These are phyloP conservation scores for Intubia oerlemansii DNA, from an alignment of 2,329 filamentous ascomycete genomes.

Conservation along the genomic window DNA sequence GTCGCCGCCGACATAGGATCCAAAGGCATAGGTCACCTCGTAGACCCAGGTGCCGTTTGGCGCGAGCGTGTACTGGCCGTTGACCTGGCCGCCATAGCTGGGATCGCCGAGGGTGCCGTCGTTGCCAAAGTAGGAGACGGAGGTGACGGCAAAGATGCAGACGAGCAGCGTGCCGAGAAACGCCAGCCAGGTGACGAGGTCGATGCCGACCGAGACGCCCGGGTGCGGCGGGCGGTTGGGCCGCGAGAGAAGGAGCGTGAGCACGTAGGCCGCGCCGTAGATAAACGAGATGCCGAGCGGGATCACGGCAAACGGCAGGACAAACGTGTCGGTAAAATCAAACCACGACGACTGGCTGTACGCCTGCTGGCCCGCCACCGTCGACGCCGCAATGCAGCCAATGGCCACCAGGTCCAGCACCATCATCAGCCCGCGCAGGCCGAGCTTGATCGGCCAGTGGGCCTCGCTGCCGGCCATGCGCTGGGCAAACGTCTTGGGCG, in stretches of 20 bases:
- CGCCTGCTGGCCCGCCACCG: too few relatives aligned
- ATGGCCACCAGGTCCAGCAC: constrained; percentile 4
- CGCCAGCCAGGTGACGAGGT: constrained; percentile 6
- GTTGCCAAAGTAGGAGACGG: neutral
- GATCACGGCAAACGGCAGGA: constrained; percentile 1
- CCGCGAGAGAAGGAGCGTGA: constrained; percentile 2
- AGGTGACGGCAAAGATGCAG: neutral
- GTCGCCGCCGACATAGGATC: too few relatives aligned
- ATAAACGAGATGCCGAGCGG: constrained; percentile 1
- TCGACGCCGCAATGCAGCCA: neutral
- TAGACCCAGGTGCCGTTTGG: constrained; percentile 7
- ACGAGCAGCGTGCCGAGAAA: constrained; percentile 1
- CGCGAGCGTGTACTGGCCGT: constrained; percentile 1
- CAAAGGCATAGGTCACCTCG: constrained; percentile 1
- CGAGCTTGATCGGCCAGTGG: constrained; percentile 3
- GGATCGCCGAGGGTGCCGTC: neutral
- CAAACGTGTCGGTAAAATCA: too few relatives aligned
- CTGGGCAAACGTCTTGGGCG: constrained; percentile 2
- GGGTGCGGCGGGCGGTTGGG: constrained; percentile 5
- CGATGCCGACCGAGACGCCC: constrained; percentile 5
- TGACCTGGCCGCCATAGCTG: neutral
- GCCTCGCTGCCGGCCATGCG: constrained; percentile 3
- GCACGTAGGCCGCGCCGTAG: constrained; percentile 2
- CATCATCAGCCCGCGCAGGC: constrained; percentile 2
- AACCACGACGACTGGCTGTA: too few relatives aligned